A percentile compares a stretch with the other conserved stretches of the same genome.
phyloP scores from a whole-genome alignment of 2,329 filamentous ascomycete genomes.

The Aspergillus tubingensis region DNA sequence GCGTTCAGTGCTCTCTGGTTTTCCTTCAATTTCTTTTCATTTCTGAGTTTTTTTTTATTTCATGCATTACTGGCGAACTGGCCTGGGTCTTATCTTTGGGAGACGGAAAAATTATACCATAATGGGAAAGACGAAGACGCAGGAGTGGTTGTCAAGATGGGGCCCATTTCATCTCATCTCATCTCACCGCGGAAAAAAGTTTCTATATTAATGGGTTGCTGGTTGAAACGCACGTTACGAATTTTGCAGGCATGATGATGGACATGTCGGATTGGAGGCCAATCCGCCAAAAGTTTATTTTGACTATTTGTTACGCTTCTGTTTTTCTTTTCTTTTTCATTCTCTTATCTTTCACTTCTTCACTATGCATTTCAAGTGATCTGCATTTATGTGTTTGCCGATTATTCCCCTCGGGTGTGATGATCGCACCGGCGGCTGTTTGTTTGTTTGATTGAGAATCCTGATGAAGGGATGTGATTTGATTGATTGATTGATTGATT shows the following conservation, averaged over 20 bases:
- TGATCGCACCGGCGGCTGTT: slow-evolving; percentile 19
- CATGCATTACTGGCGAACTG: slow-evolving; percentile 29
- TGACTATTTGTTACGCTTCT: neutral
- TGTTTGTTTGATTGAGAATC: slow-evolving; percentile 5
- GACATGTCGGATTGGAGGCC: slow-evolving; percentile 9
- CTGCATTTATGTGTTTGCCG: neutral
- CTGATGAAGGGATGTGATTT: slow-evolving; percentile 16
- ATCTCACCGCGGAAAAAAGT: slow-evolving; percentile 4
- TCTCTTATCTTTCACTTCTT: neutral
- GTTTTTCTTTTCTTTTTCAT: neutral
- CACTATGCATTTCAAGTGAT: neutral
- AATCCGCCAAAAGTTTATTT: slow-evolving; percentile 12
- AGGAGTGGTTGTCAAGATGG: neutral
- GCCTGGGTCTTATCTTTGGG: slow-evolving; percentile 21
- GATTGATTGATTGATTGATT: slow-evolving; percentile 11
- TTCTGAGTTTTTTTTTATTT: neutral
- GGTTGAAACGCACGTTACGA: slow-evolving; percentile 23
- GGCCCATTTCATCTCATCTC: neutral
- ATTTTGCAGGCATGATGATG: slow-evolving; percentile 15
- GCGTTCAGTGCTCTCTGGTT: slow-evolving; percentile 6
- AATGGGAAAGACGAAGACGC: slow-evolving; percentile 15
- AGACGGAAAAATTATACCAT: slow-evolving; percentile 19
- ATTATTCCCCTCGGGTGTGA: slow-evolving; percentile 19
- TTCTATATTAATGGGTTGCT: slow-evolving; percentile 11
- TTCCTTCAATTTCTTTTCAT: slow-evolving; percentile 7